Conservation (phyloP, 2,329 filamentous ascomycete genomes). For the Ceratocystis alfenasii region DNA sequence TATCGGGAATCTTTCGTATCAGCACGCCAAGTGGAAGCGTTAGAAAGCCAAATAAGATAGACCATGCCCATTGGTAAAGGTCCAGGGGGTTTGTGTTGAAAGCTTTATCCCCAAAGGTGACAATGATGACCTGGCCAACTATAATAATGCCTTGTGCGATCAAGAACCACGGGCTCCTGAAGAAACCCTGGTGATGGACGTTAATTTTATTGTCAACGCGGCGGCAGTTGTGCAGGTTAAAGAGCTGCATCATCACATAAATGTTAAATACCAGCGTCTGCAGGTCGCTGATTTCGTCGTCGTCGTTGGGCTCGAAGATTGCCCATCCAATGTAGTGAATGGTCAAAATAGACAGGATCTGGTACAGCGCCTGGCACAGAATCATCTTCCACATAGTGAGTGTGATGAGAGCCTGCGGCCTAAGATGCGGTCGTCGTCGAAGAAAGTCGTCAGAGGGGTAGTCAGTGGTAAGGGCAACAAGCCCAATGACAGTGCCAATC, state of each 20-base stretch:
- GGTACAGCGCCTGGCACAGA: conserved; percentile 48
- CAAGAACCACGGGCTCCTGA: conserved; percentile 65
- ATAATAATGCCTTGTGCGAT: conserved; percentile 54
- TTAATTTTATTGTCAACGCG: conserved; percentile 60
- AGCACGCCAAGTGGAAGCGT: conserved; percentile 49
- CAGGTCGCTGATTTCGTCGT: conserved; percentile 35
- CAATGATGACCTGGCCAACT: conserved; percentile 58
- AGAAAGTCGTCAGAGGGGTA: conserved; percentile 29
- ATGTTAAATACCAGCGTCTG: conserved; percentile 57
- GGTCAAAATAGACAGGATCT: conserved; percentile 44
- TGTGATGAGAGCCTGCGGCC: conserved; percentile 61
- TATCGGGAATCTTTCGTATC: conserved; percentile 34
- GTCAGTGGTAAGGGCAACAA: conserved; percentile 37
- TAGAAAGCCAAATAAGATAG: conserved; percentile 53
- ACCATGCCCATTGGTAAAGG: conserved; percentile 58
- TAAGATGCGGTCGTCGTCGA: conserved; percentile 34
- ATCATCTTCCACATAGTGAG: conserved; percentile 60
- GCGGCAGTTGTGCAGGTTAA: conserved; percentile 56
- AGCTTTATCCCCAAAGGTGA: conserved; percentile 56
- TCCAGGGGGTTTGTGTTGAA: conserved; percentile 51
- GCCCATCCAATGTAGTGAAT: conserved; percentile 49
- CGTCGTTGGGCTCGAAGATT: conserved; percentile 34
- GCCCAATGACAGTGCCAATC: conserved; percentile 49
- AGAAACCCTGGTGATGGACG: conserved; percentile 61
- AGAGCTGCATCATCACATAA: conserved; percentile 63